These are phyloP conservation scores for Strigomonas culicis DNA, from an alignment of 208 protist species.

Conservation along the genomic window DNA sequence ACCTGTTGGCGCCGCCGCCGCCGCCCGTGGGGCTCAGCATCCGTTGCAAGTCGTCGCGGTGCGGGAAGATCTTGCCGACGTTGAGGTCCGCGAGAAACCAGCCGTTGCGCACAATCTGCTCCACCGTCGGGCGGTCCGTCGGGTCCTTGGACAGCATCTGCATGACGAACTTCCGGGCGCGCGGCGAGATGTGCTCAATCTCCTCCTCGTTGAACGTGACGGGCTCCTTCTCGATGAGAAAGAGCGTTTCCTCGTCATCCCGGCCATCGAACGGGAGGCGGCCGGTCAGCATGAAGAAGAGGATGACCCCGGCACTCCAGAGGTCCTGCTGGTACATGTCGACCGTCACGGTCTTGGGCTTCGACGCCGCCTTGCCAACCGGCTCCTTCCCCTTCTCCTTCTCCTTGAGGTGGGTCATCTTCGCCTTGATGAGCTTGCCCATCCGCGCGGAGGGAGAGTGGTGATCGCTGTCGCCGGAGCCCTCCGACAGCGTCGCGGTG, in stretches of 20 bases:
- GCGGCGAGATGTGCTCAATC: slow-evolving; percentile 53
- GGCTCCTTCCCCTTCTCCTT: not conserved
- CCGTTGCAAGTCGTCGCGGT: slow-evolving; percentile 41
- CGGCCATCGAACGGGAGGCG: slow-evolving; percentile 95
- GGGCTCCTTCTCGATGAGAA: slow-evolving; percentile 67
- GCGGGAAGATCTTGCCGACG: slow-evolving; percentile 52
- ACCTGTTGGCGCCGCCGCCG: slow-evolving; percentile 15
- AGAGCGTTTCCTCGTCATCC: slow-evolving; percentile 93
- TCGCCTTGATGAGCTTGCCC: slow-evolving; percentile 1
- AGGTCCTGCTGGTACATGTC: slow-evolving; percentile 88
- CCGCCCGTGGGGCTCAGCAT: slow-evolving; percentile 2
- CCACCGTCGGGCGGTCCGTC: slow-evolving; percentile 68
- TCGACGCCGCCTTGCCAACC: not conserved
- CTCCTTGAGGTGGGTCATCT: slow-evolving; percentile 13
- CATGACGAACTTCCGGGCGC: slow-evolving; percentile 47
- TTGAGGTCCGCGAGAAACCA: slow-evolving; percentile 85
- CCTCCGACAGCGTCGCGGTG: not conserved
- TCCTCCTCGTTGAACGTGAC: slow-evolving; percentile 72
- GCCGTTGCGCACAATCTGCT: slow-evolving; percentile 76
- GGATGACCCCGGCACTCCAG: slow-evolving; percentile 89
- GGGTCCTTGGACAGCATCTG: slow-evolving; percentile 85
- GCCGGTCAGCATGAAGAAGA: slow-evolving; percentile 95
- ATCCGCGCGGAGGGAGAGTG: not conserved
- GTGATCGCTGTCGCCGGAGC: not conserved
- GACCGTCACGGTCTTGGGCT: slow-evolving; percentile 31